Conservation (phyloP, 2,329 filamentous ascomycete species). For the Byssothecium circinans region DNA sequence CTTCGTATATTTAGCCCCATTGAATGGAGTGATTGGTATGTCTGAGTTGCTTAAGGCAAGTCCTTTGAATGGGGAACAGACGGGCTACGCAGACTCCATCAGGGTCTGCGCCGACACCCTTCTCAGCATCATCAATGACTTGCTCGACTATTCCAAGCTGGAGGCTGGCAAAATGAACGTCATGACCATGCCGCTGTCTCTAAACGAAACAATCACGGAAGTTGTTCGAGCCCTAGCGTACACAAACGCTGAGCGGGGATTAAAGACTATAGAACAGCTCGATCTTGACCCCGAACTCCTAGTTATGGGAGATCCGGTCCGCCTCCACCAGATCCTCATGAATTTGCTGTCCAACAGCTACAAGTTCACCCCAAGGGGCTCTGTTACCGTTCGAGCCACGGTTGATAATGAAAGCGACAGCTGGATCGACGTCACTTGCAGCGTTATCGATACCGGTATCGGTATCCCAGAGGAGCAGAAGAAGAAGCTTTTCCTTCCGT, state of each 20-base stretch:
- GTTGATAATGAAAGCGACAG: conserved; percentile 72
- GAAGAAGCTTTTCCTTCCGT: conserved; percentile 85
- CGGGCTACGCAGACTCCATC: conserved; percentile 65
- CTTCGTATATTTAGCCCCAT: too few relatives aligned
- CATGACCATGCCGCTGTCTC: conserved; percentile 57
- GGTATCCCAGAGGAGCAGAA: conserved; percentile 83
- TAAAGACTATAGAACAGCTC: conserved; percentile 60
- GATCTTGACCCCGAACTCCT: conserved; percentile 58
- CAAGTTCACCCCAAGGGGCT: conserved; percentile 88
- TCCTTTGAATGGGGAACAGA: conserved; percentile 58
- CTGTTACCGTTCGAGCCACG: conserved; percentile 78
- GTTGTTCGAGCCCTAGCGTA: conserved; percentile 65
- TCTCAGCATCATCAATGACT: conserved; percentile 56
- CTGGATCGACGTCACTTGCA: conserved; percentile 75
- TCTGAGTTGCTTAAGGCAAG: conserved; percentile 64
- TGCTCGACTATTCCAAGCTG: conserved; percentile 56
- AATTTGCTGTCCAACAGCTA: conserved; percentile 92
- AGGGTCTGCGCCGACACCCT: conserved; percentile 63
- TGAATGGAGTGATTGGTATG: conserved; percentile 60
- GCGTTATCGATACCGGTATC: conserved; percentile 87
- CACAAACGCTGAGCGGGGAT: conserved; percentile 62
- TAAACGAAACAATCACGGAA: conserved; percentile 63
- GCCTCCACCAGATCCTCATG: conserved; percentile 59
- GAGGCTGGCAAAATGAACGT: conserved; percentile 61
- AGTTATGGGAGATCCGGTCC: conserved; percentile 55